A percentile compares a stretch with the other conserved stretches of the same genome.
phyloP scores from a whole-genome alignment of 108 stramenopile species.

The Stephanodiscus minutulus region DNA sequence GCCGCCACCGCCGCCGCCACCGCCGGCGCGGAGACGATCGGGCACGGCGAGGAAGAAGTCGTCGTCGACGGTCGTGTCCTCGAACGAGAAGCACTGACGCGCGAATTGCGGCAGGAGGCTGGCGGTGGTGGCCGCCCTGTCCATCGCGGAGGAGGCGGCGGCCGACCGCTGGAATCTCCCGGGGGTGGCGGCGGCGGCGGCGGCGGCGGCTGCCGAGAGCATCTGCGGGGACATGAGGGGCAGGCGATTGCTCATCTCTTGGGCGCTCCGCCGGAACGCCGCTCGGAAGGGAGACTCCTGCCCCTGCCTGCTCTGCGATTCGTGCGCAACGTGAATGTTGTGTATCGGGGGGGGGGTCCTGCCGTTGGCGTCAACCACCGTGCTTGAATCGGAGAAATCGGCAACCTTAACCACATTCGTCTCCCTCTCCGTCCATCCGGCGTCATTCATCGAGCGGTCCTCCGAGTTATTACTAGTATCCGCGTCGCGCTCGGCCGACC shows the following conservation, averaged over 20 bases:
- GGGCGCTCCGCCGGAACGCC: constrained; percentile 32
- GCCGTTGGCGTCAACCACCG: background rate
- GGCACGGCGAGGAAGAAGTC: constrained; percentile 20
- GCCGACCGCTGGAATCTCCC: constrained; percentile 2
- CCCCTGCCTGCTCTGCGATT: background rate
- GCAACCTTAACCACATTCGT: constrained; percentile 5
- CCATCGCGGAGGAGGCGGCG: constrained; percentile 14
- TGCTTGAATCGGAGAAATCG: constrained; percentile 16
- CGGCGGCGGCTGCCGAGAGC: background rate
- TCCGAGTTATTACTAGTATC: no score
- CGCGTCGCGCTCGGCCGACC: background rate
- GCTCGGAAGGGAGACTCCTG: constrained; percentile 41
- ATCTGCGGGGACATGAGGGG: constrained; percentile 15
- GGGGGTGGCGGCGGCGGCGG: constrained; percentile 4
- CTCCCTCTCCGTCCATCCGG: no score
- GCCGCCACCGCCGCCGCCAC: no score
- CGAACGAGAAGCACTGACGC: constrained; percentile 46
- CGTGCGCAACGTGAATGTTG: background rate
- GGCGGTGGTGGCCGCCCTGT: constrained; percentile 8
- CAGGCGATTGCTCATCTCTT: constrained; percentile 17
- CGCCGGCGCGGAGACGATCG: no score
- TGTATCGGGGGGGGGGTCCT: background rate
- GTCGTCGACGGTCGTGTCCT: constrained; percentile 47
- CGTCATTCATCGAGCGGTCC: no score
- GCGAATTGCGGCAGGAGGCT: constrained; percentile 40